Conservation (phyloP, 495 filamentous ascomycete species). For the Penicillium chermesinum region DNA sequence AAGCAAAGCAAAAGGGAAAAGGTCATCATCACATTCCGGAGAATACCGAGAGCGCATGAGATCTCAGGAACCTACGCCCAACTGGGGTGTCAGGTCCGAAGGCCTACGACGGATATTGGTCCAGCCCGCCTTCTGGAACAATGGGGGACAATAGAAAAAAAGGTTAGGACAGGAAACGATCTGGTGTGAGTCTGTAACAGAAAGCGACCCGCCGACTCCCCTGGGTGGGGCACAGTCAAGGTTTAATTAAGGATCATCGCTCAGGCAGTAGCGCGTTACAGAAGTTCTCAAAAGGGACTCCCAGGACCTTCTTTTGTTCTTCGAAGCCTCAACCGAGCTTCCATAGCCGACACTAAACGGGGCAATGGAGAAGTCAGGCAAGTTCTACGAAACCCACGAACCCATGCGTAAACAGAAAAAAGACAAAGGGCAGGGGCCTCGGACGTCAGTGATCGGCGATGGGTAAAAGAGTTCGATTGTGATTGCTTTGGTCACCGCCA, state of each 20-base stretch:
- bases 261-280: conserved; percentile 33
- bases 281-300: too few species aligned
- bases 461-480: not conserved
- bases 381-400: conserved; percentile 9
- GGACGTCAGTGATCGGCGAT: not conserved
- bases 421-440: not conserved
- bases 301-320: conserved; percentile 22
- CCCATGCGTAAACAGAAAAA: not conserved
- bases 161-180: conserved; percentile 11
- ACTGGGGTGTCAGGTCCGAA: conserved; percentile 15
- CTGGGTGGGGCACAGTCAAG: conserved; percentile 33
- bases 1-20: not conserved
- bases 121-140: not conserved
- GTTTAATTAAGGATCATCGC: conserved; percentile 46
- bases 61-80: conserved; percentile 15
- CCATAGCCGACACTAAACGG: conserved; percentile 8
- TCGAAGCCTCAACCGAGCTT: conserved; percentile 23
- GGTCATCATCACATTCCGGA: conserved; percentile 2
- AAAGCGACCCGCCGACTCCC: conserved; percentile 10
- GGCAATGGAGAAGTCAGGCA: conserved; percentile 12
- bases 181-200: conserved; percentile 19
- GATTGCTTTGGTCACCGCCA: not conserved
- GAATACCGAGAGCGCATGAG: conserved; percentile 4
- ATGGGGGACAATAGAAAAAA: not conserved
- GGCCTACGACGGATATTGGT: conserved; percentile 4